phyloP scores from a whole-genome alignment of 2,329 filamentous ascomycete species.

The Coleophoma crateriformis region DNA sequence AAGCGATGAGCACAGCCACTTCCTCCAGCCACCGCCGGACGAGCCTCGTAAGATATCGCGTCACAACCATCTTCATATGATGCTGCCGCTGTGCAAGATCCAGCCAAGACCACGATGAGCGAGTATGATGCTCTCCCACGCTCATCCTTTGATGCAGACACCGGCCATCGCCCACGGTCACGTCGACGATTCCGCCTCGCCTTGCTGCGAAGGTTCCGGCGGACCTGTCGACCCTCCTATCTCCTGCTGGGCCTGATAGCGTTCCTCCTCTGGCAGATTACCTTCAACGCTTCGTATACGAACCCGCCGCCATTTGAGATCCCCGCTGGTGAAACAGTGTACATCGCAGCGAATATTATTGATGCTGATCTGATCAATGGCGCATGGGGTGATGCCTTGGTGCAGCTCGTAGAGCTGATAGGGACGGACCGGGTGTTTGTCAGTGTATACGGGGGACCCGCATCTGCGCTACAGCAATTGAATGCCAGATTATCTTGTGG shows the following conservation, averaged over 20 bases:
- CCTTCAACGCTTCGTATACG: constrained; percentile 37
- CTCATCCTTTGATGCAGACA: constrained; percentile 12
- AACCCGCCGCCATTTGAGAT: constrained; percentile 36
- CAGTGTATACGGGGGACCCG: constrained; percentile 63
- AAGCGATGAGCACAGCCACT: no score
- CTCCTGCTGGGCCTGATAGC: constrained; percentile 13
- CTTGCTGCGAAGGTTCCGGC: constrained; percentile 9
- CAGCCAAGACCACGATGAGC: not conserved
- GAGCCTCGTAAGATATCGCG: no score
- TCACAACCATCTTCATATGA: no score
- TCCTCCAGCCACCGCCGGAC: no score
- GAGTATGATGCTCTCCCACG: constrained; percentile 15
- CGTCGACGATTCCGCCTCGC: constrained; percentile 3
- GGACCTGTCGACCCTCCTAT: constrained; percentile 17
- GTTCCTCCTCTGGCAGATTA: constrained; percentile 17
- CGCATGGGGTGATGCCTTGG: constrained; percentile 55
- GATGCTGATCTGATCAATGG: constrained; percentile 60
- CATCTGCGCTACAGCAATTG: constrained; percentile 47
- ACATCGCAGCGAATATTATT: constrained; percentile 67
- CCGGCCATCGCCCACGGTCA: constrained; percentile 1
- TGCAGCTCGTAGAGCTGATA: constrained; percentile 58
- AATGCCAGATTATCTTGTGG: constrained; percentile 39
- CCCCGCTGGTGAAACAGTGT: constrained; percentile 56
- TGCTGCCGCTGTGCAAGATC: no score
- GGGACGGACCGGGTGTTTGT: constrained; percentile 64